Base-by-base conservation (phyloP, 2,329 filamentous ascomycete genomes). In the Arthrobotrys conoides region DNA sequence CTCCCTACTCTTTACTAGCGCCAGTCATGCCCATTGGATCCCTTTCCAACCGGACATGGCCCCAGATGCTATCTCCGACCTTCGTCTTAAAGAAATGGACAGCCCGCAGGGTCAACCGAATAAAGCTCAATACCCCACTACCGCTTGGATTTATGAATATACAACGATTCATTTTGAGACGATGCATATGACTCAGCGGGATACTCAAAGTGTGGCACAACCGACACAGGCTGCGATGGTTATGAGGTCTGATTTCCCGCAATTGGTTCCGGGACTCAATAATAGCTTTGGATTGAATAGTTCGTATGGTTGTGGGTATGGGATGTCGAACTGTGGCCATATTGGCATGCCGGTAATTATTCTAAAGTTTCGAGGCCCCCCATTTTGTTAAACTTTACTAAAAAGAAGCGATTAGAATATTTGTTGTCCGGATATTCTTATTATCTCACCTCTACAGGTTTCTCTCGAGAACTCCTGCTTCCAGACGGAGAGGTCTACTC, bases 351-450 rank as follows among this genome's bases (percentile, higher is more conserved):
- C 67, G 12, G 73, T 77, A 24, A 63, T 57, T 27, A 18, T 24
- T 6, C 5, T 1, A 14, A 16, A n/a, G 51, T 36, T 3, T 30
- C 6, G 6, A 6, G 27, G 27, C 27, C 6, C 6, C 27, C 4
- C 16, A 36, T 18, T 20, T 46, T 46, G n/a, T 16, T 4, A 16
- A 5, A 10, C n/a, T 59, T 22, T 38, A 22, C 57, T 65, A 14
- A 59, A 2, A 18, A 18, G 0, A 1, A n/a, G 2, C 18, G 1
- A 9, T 12, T 61, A 77, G 73, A n/a, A 33, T 30, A 63, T 71
- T 61, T 77, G 73, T n/a, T 77, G 73, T 55, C 73, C 73, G 5
- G 46, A 77, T 5, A 49, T 77, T 24, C 27, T 71, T 14, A 36
- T 77, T 9, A 71, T 77, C 22, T 71, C 73, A 14, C 61, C 61